Evolutionary conservation across 1,139 yeast species (phyloP), one percentile per base, ranked within the genome.

Genomic region (Suhomyces ambrosiae): DNA sequence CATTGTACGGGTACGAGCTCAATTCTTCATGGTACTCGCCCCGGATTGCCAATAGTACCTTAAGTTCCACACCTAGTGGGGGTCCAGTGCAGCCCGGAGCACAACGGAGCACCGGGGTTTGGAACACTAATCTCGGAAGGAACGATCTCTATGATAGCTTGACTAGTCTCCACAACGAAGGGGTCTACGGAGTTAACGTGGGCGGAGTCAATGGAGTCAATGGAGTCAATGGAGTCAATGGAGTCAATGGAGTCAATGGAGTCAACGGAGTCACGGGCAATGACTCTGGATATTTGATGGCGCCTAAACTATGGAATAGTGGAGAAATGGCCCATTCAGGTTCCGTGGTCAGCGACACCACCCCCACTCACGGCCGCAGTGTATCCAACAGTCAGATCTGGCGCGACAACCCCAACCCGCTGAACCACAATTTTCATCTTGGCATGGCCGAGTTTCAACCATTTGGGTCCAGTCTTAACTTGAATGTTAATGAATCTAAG

Each of bases 371-470:
- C 23, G 41, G 32, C 5, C 37, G 65, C 14, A 49, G 51, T 11
- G 56, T 58, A 8, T 60, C 65, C 21, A 49, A 51, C 29, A 57
- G 58, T 25, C 64, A 60, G 36, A 58, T 63, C 29, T 63, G 68
- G 68, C 45, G 65, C 32, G 60, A 56, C 43, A 65, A 60, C 19
- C 35, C 38, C 21, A 30, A 19, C 25, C 15, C 33, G 10, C 33
- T 50, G 17, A 45, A 40, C 23, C 53, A 50, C 30, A 45, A 43
- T 30, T 50, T 50, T 36, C 45, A 51, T 31, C 35, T 49, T 18
- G 48, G 49, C 8, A 37, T 37, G 41, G 41, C 40, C 12, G 48
- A 42, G 24, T 42, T 42, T 31, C 47, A 44, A 32, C 49, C 49
- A 23, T 46, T 46, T 35, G 46, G 47, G 11, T 31, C 39, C 18